phyloP scores from a whole-genome alignment of 768 basidiomycete species.

The Hericium coralloides region DNA sequence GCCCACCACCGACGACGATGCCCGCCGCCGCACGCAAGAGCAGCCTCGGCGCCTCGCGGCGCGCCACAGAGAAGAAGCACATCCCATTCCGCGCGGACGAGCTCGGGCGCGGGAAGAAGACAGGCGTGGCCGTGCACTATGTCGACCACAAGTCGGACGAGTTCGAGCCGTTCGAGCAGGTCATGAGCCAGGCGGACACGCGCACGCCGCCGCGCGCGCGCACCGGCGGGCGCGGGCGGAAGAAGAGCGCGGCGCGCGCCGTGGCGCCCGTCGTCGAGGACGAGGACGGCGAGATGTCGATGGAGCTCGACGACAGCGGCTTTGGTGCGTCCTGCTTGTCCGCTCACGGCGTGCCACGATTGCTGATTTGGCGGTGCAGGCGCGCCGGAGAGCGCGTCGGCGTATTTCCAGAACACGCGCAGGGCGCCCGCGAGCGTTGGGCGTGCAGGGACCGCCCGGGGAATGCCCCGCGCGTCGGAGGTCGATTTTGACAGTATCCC shows the following conservation, averaged over 20 bases:
- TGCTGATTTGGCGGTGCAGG: slow-evolving; percentile 9
- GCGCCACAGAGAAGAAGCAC: slow-evolving; percentile 56
- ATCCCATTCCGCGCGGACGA: slow-evolving; percentile 76
- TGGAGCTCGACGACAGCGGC: slow-evolving; percentile 71
- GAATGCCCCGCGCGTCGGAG: slow-evolving; percentile 20
- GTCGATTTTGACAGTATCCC: slow-evolving; percentile 29
- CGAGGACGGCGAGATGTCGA: slow-evolving; percentile 61
- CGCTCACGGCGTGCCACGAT: not conserved
- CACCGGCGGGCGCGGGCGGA: slow-evolving; percentile 21
- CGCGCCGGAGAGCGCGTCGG: slow-evolving; percentile 20
- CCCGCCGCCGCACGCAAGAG: slow-evolving; percentile 27
- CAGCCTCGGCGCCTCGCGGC: slow-evolving; percentile 34
- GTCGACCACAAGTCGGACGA: slow-evolving; percentile 72
- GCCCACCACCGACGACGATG: slow-evolving; percentile 12
- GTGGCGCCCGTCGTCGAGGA: slow-evolving; percentile 24
- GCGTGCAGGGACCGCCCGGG: slow-evolving; percentile 23
- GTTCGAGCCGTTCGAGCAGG: slow-evolving; percentile 72
- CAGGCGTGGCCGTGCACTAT: slow-evolving; percentile 59
- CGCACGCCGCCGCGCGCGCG: slow-evolving; percentile 49
- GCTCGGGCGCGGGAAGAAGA: slow-evolving; percentile 70
- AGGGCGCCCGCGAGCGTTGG: slow-evolving; percentile 18
- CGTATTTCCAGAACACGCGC: slow-evolving; percentile 22
- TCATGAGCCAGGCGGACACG: slow-evolving; percentile 61
- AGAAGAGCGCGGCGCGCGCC: slow-evolving; percentile 23
- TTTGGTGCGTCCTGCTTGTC: slow-evolving; percentile 7